Conservation (phyloP, 2,329 filamentous ascomycete species). For the Daldinia eschscholtzii region DNA sequence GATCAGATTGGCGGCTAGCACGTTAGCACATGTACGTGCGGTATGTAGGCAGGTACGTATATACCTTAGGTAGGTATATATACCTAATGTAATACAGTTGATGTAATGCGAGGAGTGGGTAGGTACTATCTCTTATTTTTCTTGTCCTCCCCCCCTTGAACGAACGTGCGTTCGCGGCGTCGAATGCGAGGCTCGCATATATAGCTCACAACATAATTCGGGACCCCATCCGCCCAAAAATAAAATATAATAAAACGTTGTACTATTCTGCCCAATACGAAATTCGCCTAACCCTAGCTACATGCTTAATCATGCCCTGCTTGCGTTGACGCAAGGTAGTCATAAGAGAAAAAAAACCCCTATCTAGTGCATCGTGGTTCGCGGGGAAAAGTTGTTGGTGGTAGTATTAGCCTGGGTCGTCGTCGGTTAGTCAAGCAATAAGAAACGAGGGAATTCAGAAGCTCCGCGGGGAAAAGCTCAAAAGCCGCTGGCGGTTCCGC, state of each 20-base stretch:
- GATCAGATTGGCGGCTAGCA: constrained; percentile 23
- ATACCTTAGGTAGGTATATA: background rate
- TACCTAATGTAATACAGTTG: background rate
- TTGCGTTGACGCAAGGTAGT: background rate
- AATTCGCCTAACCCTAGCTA: constrained; percentile 20
- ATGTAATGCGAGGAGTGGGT: background rate
- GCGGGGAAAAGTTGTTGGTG: constrained; percentile 9
- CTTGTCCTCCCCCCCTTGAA: background rate
- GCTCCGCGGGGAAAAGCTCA: constrained; percentile 20
- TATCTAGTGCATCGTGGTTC: constrained; percentile 3
- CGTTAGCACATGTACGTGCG: background rate
- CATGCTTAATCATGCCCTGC: constrained; percentile 8
- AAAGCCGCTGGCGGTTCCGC: constrained; percentile 1
- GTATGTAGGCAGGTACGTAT: background rate
- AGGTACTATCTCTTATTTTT: background rate
- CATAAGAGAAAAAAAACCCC: background rate
- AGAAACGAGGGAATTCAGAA: constrained; percentile 24
- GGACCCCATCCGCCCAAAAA: background rate
- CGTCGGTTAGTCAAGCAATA: constrained; percentile 16
- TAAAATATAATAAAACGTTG: background rate
- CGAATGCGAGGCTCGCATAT: constrained; percentile 11
- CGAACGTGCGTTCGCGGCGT: constrained; percentile 11
- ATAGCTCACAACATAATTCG: constrained; percentile 34
- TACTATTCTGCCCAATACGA: constrained; percentile 25
- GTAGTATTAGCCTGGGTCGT: constrained; percentile 19